Base-by-base conservation (phyloP, 768 basidiomycete species). In the Gymnopilus dilepis region DNA sequence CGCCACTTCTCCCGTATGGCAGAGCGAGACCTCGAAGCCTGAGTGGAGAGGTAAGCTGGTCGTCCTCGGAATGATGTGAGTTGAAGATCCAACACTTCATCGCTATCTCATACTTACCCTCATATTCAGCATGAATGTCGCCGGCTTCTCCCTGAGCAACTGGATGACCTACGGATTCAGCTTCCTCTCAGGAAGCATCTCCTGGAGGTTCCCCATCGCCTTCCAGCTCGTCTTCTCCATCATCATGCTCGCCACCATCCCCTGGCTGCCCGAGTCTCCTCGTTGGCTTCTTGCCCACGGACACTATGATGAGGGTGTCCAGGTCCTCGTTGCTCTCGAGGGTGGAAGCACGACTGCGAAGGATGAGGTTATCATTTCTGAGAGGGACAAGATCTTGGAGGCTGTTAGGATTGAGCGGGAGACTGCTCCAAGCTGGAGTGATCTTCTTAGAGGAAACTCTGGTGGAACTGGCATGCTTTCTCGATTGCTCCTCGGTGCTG, bases 91-190 rank as follows among this genome's bases (percentile, higher is more conserved):
- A 12, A 22, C 41, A 19, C 17, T 48, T 30, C 41, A 11, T 26
- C 24, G n/a, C 7, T 31, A 38, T 6, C 19, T 37, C 4, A 9
- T 17, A 15, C 34, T 42, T 7, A 48, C 21, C n/a, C 45, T 50
- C 54, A 54, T 54, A 50, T 22, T 21, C 51, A 82, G 82, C 34
- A 82, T 82, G 80, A 82, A 82, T 61, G 79, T 82, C 40, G 82
- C 79, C 7, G 82, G 81, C 0, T 83, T 83, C 62, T 82, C 81
- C 1, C 64, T 82, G 41, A 81, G 80, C 59, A 82, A 83, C 60
- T 83, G 82, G 82, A 80, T 83, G 79, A 83, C 82, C 0, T 83
- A 83, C 62, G 80, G 81, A 9, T 80, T 82, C 65, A 82, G 80
- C 65, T 83, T 78, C 65, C 63, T 77, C 17, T 54, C 69, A 6